Evolutionary conservation across 106 monocot species (phyloP).

Genomic region (Amphibolis antarctica): DNA sequence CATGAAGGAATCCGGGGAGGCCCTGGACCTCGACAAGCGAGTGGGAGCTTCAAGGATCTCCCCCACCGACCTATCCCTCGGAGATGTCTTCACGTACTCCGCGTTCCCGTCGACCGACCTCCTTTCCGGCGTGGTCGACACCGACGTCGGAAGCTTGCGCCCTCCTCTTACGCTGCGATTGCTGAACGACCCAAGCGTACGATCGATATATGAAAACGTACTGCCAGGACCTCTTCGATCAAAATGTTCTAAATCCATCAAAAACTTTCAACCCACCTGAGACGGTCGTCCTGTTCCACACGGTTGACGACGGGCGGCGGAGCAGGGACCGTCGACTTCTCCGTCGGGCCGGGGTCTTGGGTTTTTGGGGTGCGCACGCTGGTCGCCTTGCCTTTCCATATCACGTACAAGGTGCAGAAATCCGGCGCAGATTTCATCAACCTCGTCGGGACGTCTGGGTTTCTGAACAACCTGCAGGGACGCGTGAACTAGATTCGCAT

Average conservation of each 20-base stretch:
- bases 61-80: too few relatives aligned
- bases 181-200: background rate
- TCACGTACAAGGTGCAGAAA: conserved; percentile 69
- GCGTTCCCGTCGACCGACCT: too few relatives aligned
- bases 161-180: background rate
- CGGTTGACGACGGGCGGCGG: background rate
- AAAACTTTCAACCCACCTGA: conserved; percentile 42
- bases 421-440: conserved; percentile 64
- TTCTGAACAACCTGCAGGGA: conserved; percentile 62
- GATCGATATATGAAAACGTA: too few relatives aligned
- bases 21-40: too few relatives aligned
- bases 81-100: too few relatives aligned
- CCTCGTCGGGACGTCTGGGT: conserved; percentile 46
- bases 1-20: conserved; percentile 27
- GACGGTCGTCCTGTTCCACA: conserved; percentile 25
- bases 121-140: too few relatives aligned
- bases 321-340: background rate
- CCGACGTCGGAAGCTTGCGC: background rate
- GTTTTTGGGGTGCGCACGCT: conserved; percentile 43
- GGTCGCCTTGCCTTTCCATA: conserved; percentile 48
- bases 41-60: too few relatives aligned
- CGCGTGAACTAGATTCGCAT: too few relatives aligned
- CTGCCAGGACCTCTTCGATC: too few relatives aligned
- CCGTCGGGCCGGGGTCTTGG: conserved; percentile 7
- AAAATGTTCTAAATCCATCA: too few relatives aligned